phyloP scores from a whole-genome alignment of 139 green algal species.

The Mychonastes homosphaera region DNA sequence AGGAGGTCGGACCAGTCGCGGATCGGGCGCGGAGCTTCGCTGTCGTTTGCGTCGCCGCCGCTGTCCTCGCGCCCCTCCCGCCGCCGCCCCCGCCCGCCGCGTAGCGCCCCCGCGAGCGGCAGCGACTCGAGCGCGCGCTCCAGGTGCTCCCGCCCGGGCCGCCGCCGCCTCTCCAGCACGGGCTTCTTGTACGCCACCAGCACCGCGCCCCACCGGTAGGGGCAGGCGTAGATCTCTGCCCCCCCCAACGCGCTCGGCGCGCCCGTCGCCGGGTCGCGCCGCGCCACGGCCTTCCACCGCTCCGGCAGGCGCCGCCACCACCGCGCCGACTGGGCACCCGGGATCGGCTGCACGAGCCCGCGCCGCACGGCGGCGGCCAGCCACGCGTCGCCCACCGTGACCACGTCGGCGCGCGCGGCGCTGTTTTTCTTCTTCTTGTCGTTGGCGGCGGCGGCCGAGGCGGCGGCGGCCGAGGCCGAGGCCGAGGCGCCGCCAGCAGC shows the following conservation, averaged over 20 bases:
- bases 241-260: constrained; percentile 21
- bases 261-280: constrained; percentile 24
- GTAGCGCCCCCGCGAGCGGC: too few species aligned
- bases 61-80: too few species aligned
- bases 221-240: constrained; percentile 61
- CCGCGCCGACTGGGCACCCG: constrained; percentile 24
- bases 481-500: too few species aligned
- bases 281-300: constrained; percentile 47
- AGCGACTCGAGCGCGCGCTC: too few species aligned
- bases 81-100: too few species aligned
- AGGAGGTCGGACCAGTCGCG: constrained; percentile 74
- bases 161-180: constrained; percentile 24
- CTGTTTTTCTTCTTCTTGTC: constrained; percentile 25
- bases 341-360: constrained; percentile 59
- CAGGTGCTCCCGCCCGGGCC: too few species aligned
- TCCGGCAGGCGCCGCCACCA: constrained; percentile 35
- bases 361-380: constrained; percentile 48
- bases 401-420: constrained; percentile 47
- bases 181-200: constrained; percentile 55
- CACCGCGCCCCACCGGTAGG: constrained; percentile 68
- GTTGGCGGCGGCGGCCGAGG: too few species aligned
- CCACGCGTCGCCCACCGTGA: constrained; percentile 71
- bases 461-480: too few species aligned
- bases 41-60: too few species aligned
- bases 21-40: too few species aligned